A percentile compares a stretch with the other conserved stretches of the same genome.
Conservation (phyloP, 441 rosid genomes). For the Lepidium campestre region DNA sequence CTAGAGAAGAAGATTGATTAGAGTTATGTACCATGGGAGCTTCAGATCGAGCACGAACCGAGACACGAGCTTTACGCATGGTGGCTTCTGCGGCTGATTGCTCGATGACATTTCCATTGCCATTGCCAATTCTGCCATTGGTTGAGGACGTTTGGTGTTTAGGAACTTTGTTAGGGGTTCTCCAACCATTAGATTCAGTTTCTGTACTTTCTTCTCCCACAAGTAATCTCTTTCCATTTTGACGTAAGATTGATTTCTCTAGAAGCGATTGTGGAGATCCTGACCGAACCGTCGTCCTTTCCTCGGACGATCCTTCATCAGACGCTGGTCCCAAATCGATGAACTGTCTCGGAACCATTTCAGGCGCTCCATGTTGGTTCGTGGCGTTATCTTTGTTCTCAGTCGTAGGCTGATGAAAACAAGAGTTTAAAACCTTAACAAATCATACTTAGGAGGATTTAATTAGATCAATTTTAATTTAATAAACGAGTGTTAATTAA, state of each 20-base stretch:
- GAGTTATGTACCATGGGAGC: constrained; percentile 72
- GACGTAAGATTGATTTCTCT: constrained; percentile 40
- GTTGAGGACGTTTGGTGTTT: constrained; percentile 25
- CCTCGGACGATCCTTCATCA: constrained; percentile 58
- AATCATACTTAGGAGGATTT: background rate
- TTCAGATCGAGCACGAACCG: constrained; percentile 94
- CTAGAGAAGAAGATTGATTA: background rate
- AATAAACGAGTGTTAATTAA: background rate
- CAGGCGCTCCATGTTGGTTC: constrained; percentile 28
- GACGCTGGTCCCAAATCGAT: constrained; percentile 54
- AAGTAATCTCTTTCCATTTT: constrained; percentile 31
- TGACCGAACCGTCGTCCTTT: constrained; percentile 31
- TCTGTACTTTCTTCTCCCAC: constrained; percentile 60
- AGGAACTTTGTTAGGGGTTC: constrained; percentile 44
- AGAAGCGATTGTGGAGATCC: constrained; percentile 27
- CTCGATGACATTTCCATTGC: constrained; percentile 32
- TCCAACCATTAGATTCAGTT: constrained; percentile 54
- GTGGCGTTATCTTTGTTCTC: constrained; percentile 26
- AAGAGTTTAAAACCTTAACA: background rate
- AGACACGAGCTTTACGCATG: constrained; percentile 98
- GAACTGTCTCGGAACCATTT: constrained; percentile 56
- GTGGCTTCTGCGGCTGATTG: constrained; percentile 67
- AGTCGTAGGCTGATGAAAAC: constrained; percentile 46
- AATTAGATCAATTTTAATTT: background rate
- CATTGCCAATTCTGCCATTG: background rate